Conservation (phyloP, 2,329 filamentous ascomycete genomes). For the Fusarium sp. region DNA sequence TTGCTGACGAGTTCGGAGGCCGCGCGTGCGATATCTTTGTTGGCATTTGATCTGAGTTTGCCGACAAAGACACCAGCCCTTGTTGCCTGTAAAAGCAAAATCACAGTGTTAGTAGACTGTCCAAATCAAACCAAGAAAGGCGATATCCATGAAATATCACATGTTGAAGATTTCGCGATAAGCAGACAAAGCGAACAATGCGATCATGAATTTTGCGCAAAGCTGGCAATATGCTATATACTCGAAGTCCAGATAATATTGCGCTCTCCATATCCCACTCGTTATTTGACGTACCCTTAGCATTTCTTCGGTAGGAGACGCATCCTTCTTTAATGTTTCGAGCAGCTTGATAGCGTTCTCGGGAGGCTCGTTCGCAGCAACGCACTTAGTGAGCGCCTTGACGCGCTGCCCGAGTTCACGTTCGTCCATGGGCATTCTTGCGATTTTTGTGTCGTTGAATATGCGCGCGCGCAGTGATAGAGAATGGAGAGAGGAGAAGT, state of each 20-base stretch:
- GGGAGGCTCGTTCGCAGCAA: constrained; percentile 78
- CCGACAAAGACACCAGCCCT: constrained; percentile 91
- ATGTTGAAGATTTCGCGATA: constrained; percentile 1
- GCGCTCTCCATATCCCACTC: constrained; percentile 1
- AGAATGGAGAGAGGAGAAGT: neutral
- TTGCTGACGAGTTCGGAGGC: constrained; percentile 87
- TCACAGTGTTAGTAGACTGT: constrained; percentile 24
- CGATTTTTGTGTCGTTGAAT: neutral
- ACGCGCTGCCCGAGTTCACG: constrained; percentile 83
- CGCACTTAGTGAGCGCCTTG: constrained; percentile 83
- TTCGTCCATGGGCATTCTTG: constrained; percentile 72
- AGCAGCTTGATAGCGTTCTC: constrained; percentile 79
- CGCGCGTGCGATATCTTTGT: constrained; percentile 82
- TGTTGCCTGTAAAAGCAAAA: constrained; percentile 68
- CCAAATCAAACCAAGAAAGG: neutral
- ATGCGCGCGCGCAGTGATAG: neutral
- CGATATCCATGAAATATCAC: neutral
- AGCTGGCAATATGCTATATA: constrained; percentile 19
- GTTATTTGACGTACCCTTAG: constrained; percentile 71
- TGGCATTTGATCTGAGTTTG: constrained; percentile 79
- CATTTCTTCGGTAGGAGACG: constrained; percentile 88
- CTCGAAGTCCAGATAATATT: neutral
- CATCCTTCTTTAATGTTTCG: constrained; percentile 81
- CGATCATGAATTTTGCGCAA: constrained; percentile 40
- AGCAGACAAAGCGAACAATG: constrained; percentile 12